Evolutionary conservation across 2,329 filamentous ascomycete genomes (phyloP).

Genomic region (Aciculosporium take): DNA sequence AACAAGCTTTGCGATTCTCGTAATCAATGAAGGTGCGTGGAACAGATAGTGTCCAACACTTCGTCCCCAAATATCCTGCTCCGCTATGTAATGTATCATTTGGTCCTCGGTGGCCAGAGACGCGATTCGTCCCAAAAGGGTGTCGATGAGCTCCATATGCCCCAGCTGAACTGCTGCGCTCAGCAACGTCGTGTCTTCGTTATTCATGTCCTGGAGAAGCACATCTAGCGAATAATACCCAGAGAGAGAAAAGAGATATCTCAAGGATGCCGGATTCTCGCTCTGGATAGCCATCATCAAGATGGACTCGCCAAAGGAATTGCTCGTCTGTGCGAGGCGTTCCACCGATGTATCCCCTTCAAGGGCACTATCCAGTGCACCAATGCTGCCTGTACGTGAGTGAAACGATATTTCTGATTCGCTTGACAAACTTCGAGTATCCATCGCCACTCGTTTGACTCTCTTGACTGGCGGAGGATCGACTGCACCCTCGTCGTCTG

Average conservation of each 20-base stretch:
- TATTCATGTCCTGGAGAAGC: conserved; percentile 73
- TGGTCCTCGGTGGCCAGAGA: conserved; percentile 38
- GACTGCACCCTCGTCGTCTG: conserved; percentile 29
- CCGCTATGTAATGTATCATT: conserved; percentile 53
- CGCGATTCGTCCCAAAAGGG: conserved; percentile 58
- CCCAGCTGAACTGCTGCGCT: conserved; percentile 84
- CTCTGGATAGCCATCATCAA: conserved; percentile 74
- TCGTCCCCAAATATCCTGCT: conserved; percentile 72
- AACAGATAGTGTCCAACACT: conserved; percentile 95
- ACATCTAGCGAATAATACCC: conserved; percentile 59
- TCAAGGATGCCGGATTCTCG: conserved; percentile 55
- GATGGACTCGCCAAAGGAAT: conserved; percentile 65
- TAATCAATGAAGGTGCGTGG: conserved; percentile 70
- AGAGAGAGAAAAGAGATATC: conserved; percentile 63
- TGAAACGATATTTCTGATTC: conserved; percentile 72
- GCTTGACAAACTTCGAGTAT: conserved; percentile 75
- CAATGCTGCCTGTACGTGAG: conserved; percentile 65
- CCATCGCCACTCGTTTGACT: conserved; percentile 75
- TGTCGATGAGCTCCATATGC: conserved; percentile 58
- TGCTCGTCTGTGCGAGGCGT: conserved; percentile 56
- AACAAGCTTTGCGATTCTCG: conserved; percentile 59
- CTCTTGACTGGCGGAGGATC: conserved; percentile 30
- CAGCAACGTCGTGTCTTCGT: conserved; percentile 76
- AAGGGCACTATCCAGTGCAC: conserved; percentile 56
- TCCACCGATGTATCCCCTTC: conserved; percentile 82